These are phyloP conservation scores for Aspergillus conjunctus DNA, from an alignment of 495 filamentous ascomycete genomes.

Conservation along the genomic window DNA sequence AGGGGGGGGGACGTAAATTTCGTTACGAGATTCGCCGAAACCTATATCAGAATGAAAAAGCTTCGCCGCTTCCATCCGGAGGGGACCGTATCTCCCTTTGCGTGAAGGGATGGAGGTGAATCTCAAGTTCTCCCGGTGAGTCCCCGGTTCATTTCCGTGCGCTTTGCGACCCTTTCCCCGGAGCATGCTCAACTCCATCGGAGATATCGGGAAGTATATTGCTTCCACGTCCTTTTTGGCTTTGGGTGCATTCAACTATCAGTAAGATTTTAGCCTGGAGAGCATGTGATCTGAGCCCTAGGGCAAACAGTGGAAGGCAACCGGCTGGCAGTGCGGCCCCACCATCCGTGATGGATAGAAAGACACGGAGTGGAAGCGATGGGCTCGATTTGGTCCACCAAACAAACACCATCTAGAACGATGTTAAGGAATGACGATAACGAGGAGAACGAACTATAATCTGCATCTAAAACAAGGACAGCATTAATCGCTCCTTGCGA, in stretches of 20 bases:
- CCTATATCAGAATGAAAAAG: neutral
- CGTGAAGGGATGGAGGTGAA: conserved; percentile 5
- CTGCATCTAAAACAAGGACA: neutral
- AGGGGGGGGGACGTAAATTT: neutral
- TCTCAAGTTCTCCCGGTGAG: conserved; percentile 7
- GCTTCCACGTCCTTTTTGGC: neutral
- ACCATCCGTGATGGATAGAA: conserved; percentile 35
- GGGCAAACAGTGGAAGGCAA: conserved; percentile 15
- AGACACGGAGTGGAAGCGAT: conserved; percentile 7
- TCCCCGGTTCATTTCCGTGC: conserved; percentile 7
- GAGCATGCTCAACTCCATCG: neutral
- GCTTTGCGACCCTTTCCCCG: neutral
- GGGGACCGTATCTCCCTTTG: neutral
- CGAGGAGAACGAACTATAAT: neutral
- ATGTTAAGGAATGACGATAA: no score
- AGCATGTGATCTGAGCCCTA: conserved; percentile 31
- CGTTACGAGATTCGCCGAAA: conserved; percentile 12
- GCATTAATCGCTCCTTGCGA: no score
- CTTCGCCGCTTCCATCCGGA: neutral
- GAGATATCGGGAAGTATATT: conserved; percentile 1
- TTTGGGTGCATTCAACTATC: neutral
- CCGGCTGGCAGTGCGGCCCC: conserved; percentile 36
- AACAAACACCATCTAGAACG: neutral
- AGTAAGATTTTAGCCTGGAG: conserved; percentile 23
- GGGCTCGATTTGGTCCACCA: conserved; percentile 1